Evolutionary conservation across 441 rosid species (phyloP).

Genomic region (Sinapis alba): DNA sequence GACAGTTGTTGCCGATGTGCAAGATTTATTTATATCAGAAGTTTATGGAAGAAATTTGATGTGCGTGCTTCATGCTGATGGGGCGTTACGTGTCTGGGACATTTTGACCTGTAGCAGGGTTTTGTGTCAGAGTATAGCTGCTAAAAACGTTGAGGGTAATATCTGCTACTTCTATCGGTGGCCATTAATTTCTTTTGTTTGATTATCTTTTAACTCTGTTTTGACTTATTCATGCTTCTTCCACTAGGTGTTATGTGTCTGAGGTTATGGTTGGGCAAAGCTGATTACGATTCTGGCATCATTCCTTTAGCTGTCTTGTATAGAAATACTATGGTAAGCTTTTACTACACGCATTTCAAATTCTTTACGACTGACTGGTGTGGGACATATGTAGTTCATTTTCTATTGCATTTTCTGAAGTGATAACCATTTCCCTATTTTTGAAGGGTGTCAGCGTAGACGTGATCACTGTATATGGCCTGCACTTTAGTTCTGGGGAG

Average conservation of each 20-base stretch:
- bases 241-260: slow-evolving; percentile 59
- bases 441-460: slow-evolving; percentile 47
- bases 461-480: slow-evolving; percentile 55
- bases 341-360: slow-evolving; percentile 7
- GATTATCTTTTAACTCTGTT: slow-evolving; percentile 13
- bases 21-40: slow-evolving; percentile 65
- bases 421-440: slow-evolving; percentile 12
- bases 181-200: slow-evolving; percentile 15
- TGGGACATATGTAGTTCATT: slow-evolving; percentile 24
- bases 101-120: slow-evolving; percentile 53
- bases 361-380: background rate
- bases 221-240: slow-evolving; percentile 22
- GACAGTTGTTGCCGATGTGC: slow-evolving; percentile 62
- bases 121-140: slow-evolving; percentile 57
- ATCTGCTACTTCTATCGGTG: slow-evolving; percentile 12
- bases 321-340: slow-evolving; percentile 56
- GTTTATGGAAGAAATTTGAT: slow-evolving; percentile 51
- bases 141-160: slow-evolving; percentile 68
- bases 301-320: slow-evolving; percentile 76
- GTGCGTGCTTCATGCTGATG: slow-evolving; percentile 79
- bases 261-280: slow-evolving; percentile 79
- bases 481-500: slow-evolving; percentile 56
- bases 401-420: slow-evolving; percentile 16
- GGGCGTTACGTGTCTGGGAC: slow-evolving; percentile 80
- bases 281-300: slow-evolving; percentile 45